Base-by-base conservation (phyloP, 805 yeast species). In the Zygosaccharomyces bailii region DNA sequence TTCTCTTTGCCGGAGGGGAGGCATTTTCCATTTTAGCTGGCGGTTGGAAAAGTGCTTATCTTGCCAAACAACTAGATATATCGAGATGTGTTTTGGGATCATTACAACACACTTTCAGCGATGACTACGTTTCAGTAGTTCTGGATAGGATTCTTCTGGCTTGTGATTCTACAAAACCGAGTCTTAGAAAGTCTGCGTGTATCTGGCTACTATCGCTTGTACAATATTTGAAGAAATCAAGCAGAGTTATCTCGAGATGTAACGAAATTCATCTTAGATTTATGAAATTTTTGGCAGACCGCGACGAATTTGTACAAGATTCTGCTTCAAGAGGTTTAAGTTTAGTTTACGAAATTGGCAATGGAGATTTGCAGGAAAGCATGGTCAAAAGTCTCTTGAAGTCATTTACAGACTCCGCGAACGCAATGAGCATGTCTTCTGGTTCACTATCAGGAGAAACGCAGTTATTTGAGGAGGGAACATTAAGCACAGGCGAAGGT, bases 291-390 rank as follows among this genome's bases (percentile, higher is more conserved):
- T 69, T 91, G 44, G 80, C 86, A 0, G 93, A 85, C 50, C 70
- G 82, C 41, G 96, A 91, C 59, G 96, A 90, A 23, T 65, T 89
- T 14, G 72, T 89, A n/a, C 97, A 91, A 59, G 97, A 91, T 48
- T 77, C 93, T 9, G 96, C 98, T 0, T 81, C 96, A 0, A 73
- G 95, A 53, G 99, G 97, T 2, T 71, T 91, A 42, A 79, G 90
- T 51, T 68, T 90, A 13, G 75, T 89, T 4, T 91, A 86, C 57
- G 96, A 90, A 47, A 65, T 78, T 50, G 95, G 96, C 11, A 81
- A 80, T 52, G 45, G 59, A 4, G 83, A 80, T 6, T 66, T 85
- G 51, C 81, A 82, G 56, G 93, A 86, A 43, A 75, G 77, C 0
- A 70, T 91, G 59, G 86, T 90, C 1, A 82, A 80, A 54, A 80